Conservation (phyloP, 2,329 filamentous ascomycete species). For the Ceratocystiopsis minuta region DNA sequence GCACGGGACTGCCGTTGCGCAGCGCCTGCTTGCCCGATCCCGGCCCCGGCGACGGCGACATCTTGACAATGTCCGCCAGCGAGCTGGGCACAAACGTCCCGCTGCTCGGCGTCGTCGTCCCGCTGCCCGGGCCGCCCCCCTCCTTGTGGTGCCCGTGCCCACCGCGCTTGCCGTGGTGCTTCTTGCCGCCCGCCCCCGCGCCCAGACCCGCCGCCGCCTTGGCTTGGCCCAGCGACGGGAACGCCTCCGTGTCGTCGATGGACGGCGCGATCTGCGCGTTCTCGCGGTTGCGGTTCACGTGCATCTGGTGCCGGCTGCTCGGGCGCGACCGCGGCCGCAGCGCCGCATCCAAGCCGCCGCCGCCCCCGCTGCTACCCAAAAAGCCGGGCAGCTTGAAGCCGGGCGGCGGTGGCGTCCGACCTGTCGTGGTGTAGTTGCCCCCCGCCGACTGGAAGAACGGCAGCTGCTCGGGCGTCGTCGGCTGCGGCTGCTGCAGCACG, state of each 20-base stretch:
- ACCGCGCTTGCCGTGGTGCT: constrained; percentile 81
- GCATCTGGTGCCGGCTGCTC: constrained; percentile 57
- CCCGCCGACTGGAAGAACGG: constrained; percentile 29
- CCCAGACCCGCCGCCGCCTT: constrained; percentile 50
- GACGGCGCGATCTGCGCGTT: constrained; percentile 33
- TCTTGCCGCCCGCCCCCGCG: constrained; percentile 58
- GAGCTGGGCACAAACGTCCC: constrained; percentile 44
- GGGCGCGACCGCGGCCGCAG: constrained; percentile 66
- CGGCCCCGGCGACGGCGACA: constrained; percentile 70
- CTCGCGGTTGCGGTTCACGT: constrained; percentile 12
- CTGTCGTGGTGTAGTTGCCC: constrained; percentile 17
- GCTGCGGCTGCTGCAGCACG: constrained; percentile 52
- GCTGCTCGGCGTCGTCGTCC: constrained; percentile 26
- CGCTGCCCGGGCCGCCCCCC: constrained; percentile 18
- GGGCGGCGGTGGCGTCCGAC: constrained; percentile 35
- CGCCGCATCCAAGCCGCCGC: constrained; percentile 1
- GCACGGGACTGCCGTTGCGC: constrained; percentile 43
- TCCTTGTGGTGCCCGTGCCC: constrained; percentile 64
- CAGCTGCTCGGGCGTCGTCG: constrained; percentile 41
- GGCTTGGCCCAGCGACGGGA: constrained; percentile 67
- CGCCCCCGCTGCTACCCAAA: constrained; percentile 17
- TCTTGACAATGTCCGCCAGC: constrained; percentile 84
- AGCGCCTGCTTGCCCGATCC: constrained; percentile 32
- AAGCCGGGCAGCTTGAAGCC: constrained; percentile 46
- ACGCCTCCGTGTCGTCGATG: constrained; percentile 88